phyloP scores from a whole-genome alignment of 108 stramenopile genomes.

The Pseudonitzschia multistriata region DNA sequence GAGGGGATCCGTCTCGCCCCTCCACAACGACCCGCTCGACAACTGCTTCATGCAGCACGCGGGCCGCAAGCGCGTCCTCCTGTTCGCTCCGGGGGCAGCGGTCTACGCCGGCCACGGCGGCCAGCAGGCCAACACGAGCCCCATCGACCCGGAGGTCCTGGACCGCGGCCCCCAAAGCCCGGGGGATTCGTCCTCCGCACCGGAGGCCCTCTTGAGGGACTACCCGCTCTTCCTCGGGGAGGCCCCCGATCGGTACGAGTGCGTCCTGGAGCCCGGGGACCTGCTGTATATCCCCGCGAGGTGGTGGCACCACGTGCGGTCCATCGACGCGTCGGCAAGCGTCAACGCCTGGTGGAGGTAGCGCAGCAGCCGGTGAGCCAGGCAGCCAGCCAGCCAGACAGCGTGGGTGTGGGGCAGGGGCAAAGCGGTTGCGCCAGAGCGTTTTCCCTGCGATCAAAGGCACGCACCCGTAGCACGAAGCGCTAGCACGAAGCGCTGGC shows the following conservation, averaged over 20 bases:
- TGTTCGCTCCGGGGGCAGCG: constrained; percentile 37
- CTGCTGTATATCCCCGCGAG: constrained; percentile 65
- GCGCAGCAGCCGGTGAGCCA: no score
- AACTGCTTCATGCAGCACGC: constrained; percentile 74
- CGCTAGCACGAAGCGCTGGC: no score
- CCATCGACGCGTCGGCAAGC: constrained; percentile 57
- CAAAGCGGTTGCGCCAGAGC: no score
- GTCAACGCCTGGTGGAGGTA: constrained; percentile 85
- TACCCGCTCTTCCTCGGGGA: constrained; percentile 37
- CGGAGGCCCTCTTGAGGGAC: constrained; percentile 6
- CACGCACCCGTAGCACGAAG: no score
- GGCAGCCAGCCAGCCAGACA: no score
- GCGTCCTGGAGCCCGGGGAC: constrained; percentile 61
- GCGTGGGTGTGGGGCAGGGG: no score
- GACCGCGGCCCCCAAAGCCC: no score
- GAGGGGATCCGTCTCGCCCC: constrained; percentile 55
- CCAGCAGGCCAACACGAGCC: constrained; percentile 76
- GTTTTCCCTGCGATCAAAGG: no score
- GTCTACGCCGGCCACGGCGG: constrained; percentile 37
- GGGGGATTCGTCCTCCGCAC: no score
- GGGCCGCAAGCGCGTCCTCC: constrained; percentile 61
- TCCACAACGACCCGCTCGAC: constrained; percentile 83
- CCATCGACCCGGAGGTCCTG: constrained; percentile 47
- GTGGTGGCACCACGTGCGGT: constrained; percentile 80
- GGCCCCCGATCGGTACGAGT: constrained; percentile 43